Base-by-base conservation (phyloP, 176 grass and related monocot genomes). In the Tillandsia fasciculata region DNA sequence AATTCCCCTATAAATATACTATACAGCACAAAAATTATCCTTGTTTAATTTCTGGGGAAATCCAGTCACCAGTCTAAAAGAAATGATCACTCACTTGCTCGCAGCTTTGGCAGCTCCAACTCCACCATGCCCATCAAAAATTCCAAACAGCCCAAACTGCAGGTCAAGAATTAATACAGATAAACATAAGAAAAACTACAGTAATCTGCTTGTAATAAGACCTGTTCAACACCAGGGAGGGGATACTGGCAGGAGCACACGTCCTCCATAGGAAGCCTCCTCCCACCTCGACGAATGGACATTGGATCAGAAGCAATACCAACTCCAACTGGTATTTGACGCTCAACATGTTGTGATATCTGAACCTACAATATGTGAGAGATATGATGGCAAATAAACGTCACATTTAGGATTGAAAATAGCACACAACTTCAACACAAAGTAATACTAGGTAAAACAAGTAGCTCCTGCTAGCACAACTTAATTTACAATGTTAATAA, bases 81-180 rank as follows among this genome's bases (percentile, higher is more conserved):
- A 51, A 68, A 12, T 67, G 65, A 49, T 50, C 22, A 86, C 80
- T 84, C 73, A 90, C 87, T 83, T 84, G 79, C 81, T 87, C 70
- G 80, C 91, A 76, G 78, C 65, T 80, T 75, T 75, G 29, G 91
- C 91, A 85, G 87, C 91, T 77, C 74, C 84, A 83, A 78, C 84
- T 68, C 91, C 91, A 56, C 79, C 91, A 87, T 90, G 87, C 71
- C 91, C 91, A 90, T 96, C 87, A 71, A 87, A 96, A 70, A 96
- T 84, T 13, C 79, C 83, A 66, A 90, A 77, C 22, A 96, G 73
- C 49, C 91, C 91, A 90, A 96, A 96, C 91, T 96, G 76, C 73
- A 83, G 56, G 52, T 59, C 8, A 74, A 10, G 56, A 79, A 54
- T 54, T n/a, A 17, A 72, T 68, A 69, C 71, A 8, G 79, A 11